phyloP scores from a whole-genome alignment of 176 grass and related monocot genomes.

The Oryza punctata region DNA sequence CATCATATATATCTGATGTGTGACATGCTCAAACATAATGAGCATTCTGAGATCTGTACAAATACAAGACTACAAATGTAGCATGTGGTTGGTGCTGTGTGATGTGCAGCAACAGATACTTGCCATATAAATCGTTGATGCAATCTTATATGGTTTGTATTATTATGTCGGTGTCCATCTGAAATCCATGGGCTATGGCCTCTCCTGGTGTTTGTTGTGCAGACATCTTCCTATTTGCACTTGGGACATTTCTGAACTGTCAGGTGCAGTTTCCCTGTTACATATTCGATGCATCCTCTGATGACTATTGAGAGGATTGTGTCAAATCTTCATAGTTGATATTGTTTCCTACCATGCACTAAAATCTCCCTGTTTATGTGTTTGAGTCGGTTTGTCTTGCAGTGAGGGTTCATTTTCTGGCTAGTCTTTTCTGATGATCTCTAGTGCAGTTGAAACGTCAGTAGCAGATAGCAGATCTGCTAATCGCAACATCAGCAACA shows the following conservation, averaged over 20 bases:
- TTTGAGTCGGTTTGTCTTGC: not conserved
- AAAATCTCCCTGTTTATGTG: slow-evolving; percentile 8
- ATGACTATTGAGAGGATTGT: slow-evolving; percentile 3
- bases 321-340: not conserved
- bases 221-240: not conserved
- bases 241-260: slow-evolving; percentile 1
- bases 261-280: slow-evolving; percentile 8
- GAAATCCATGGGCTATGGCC: not conserved
- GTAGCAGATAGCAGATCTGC: not conserved
- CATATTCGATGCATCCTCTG: not conserved
- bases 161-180: not conserved
- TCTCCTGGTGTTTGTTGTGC: not conserved
- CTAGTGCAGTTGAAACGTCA: not conserved
- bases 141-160: not conserved
- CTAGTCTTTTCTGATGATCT: not conserved
- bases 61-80: not conserved
- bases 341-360: slow-evolving; percentile 16
- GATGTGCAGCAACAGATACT: not conserved
- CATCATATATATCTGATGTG: not conserved
- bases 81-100: not conserved
- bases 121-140: not conserved
- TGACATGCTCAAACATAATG: slow-evolving; percentile 1
- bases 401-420: not conserved
- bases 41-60: not conserved
- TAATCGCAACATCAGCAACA: not conserved